Evolutionary conservation across 208 protist genomes (phyloP).

Genomic region (Naegleria fowleri): DNA sequence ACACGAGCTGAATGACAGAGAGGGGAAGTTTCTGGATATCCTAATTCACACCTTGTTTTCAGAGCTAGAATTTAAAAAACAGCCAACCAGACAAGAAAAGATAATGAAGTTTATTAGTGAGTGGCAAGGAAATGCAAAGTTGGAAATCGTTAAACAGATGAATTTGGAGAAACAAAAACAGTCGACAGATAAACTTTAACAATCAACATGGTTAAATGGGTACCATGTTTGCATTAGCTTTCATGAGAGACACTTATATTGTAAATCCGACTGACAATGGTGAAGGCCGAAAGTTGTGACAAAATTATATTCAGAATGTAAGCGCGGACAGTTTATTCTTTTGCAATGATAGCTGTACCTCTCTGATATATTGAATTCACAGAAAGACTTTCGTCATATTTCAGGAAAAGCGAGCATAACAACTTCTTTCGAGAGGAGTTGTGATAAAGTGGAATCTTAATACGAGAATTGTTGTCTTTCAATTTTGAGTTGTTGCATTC

Average conservation of each 20-base stretch:
- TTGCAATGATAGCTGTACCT: not conserved
- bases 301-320: too few species aligned
- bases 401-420: not conserved
- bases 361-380: slow-evolving; percentile 13
- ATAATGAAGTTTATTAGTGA: not conserved
- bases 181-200: not conserved
- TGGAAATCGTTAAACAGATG: not conserved
- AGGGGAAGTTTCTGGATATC: not conserved
- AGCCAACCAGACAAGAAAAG: not conserved
- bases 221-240: too few species aligned
- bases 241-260: too few species aligned
- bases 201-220: too few species aligned
- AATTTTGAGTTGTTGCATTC: not conserved
- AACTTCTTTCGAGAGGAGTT: not conserved
- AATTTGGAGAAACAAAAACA: not conserved
- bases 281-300: too few species aligned
- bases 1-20: not conserved
- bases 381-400: not conserved
- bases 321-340: not conserved
- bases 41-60: not conserved
- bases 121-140: not conserved
- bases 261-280: too few species aligned
- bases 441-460: not conserved
- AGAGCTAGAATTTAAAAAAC: not conserved
- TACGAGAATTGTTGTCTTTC: not conserved